Evolutionary conservation across 345 rosid genomes (phyloP).

Genomic region (Eucalyptus melliodora): DNA sequence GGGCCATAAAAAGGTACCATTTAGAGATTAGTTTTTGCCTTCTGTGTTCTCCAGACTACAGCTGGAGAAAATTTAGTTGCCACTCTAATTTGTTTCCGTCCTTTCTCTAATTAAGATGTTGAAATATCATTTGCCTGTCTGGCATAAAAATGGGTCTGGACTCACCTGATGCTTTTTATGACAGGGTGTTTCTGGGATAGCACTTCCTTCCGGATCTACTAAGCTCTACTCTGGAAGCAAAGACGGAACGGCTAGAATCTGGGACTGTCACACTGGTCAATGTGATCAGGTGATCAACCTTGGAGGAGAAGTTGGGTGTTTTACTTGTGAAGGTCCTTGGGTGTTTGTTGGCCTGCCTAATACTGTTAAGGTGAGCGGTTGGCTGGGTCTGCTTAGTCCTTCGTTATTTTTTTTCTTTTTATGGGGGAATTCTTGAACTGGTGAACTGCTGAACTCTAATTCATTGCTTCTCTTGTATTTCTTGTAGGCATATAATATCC

Average conservation of each 20-base stretch:
- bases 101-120: not conserved
- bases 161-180: not conserved
- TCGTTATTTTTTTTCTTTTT: not conserved
- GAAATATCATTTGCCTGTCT: not conserved
- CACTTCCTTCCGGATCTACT: conserved; percentile 34
- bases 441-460: not conserved
- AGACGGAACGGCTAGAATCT: conserved; percentile 30
- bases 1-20: conserved; percentile 17
- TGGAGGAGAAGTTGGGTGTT: conserved; percentile 30
- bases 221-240: conserved; percentile 43
- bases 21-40: not conserved
- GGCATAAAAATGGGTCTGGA: not conserved
- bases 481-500: conserved; percentile 41
- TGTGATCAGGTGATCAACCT: conserved; percentile 12
- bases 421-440: no score
- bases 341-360: conserved; percentile 46
- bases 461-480: not conserved
- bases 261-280: conserved; percentile 51
- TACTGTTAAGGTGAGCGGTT: conserved; percentile 21
- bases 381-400: not conserved
- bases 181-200: conserved; percentile 33
- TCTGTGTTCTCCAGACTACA: not conserved
- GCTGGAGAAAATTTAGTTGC: not conserved
- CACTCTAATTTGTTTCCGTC: not conserved
- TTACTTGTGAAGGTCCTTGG: conserved; percentile 48